Evolutionary conservation across 2,329 filamentous ascomycete species (phyloP).

Genomic region (Graphilbum ipis-grandicollis): DNA sequence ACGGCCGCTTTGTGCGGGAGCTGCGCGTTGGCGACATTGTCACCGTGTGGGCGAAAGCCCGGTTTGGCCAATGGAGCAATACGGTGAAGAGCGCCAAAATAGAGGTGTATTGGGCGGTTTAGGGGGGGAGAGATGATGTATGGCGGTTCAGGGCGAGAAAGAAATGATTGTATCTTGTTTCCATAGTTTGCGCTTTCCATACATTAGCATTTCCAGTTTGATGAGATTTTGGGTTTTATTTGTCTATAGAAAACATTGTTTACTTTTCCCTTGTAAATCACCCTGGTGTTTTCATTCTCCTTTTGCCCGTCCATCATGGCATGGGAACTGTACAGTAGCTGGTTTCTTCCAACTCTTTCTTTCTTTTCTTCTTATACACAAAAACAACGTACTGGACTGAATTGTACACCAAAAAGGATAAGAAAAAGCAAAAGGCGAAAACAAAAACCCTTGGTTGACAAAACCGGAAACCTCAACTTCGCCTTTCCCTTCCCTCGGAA

Average conservation of each 20-base stretch:
- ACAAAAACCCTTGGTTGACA: too few relatives aligned
- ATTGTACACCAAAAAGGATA: neutral
- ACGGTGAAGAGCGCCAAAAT: slow-evolving; percentile 29
- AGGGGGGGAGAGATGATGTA: slow-evolving; percentile 5
- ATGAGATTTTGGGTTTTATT: too few relatives aligned
- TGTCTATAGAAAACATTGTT: too few relatives aligned
- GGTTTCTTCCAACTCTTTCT: neutral
- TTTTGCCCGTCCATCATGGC: too few relatives aligned
- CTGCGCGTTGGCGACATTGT: slow-evolving; percentile 42
- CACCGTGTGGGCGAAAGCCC: slow-evolving; percentile 42
- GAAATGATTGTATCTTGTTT: too few relatives aligned
- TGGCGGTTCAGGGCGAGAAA: neutral
- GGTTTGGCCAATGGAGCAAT: slow-evolving; percentile 38
- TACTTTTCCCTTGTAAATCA: neutral
- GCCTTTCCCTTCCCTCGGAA: too few relatives aligned
- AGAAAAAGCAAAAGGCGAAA: neutral
- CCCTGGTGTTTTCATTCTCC: neutral
- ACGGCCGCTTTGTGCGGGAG: slow-evolving; percentile 36
- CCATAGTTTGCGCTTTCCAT: too few relatives aligned
- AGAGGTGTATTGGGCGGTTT: slow-evolving; percentile 40
- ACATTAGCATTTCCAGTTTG: too few relatives aligned
- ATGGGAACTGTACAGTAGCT: neutral
- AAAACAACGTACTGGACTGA: too few relatives aligned
- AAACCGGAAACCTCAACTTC: too few relatives aligned
- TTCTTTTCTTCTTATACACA: neutral